Conservation (phyloP, 2,329 filamentous ascomycete species). For the Alternaria burnsii region DNA sequence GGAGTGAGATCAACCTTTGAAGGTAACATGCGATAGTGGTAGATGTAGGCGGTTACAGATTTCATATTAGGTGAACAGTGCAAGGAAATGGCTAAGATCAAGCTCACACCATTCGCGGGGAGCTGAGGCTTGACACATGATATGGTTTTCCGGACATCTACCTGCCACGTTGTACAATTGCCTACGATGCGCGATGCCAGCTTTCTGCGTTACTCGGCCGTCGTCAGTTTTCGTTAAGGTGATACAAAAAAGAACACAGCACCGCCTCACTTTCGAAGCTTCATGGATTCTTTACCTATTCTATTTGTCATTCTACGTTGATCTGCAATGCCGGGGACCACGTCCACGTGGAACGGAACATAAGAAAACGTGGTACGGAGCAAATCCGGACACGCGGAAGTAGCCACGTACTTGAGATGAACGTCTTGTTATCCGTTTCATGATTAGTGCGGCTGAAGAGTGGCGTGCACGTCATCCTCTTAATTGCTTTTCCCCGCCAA, state of each 20-base stretch:
- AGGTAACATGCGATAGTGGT: neutral
- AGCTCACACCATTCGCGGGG: neutral
- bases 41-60: neutral
- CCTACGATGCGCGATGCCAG: neutral
- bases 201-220: neutral
- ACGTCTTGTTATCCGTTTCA: neutral
- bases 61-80: neutral
- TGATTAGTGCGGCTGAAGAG: neutral
- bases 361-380: conserved; percentile 2
- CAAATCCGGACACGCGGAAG: neutral
- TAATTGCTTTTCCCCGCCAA: neutral
- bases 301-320: conserved; percentile 9
- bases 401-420: neutral
- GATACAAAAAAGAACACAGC: neutral
- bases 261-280: conserved; percentile 3
- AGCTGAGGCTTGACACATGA: neutral
- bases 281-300: neutral
- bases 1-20: neutral
- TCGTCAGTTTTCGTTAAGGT: neutral
- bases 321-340: neutral
- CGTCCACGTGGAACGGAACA: conserved; percentile 6
- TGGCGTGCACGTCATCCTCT: neutral
- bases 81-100: neutral
- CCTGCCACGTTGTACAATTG: neutral
- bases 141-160: neutral